Evolutionary conservation across 2,329 filamentous ascomycete species (phyloP).

Genomic region (Diaporthe australafricana): DNA sequence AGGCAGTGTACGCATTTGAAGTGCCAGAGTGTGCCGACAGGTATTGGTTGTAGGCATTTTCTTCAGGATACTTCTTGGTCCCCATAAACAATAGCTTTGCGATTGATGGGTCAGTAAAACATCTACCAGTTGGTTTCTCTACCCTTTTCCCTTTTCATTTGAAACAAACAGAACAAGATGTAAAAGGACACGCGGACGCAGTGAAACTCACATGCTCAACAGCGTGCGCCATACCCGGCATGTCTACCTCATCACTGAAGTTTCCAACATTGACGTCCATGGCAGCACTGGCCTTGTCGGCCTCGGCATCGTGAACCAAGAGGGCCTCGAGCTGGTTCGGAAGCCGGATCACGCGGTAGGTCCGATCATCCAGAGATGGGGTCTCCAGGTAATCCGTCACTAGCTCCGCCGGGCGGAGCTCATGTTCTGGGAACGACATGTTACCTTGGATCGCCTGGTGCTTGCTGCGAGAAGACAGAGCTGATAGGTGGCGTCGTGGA

Average conservation of each 20-base stretch:
- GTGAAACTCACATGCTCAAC: slow-evolving; percentile 79
- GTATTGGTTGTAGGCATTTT: slow-evolving; percentile 96
- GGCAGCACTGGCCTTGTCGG: slow-evolving; percentile 95
- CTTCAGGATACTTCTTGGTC: slow-evolving; percentile 95
- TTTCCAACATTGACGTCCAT: slow-evolving; percentile 97
- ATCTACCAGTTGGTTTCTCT: background rate
- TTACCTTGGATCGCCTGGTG: slow-evolving; percentile 43
- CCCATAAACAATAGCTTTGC: slow-evolving; percentile 91
- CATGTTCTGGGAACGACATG: slow-evolving; percentile 46
- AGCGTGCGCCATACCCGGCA: slow-evolving; percentile 95
- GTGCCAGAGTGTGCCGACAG: slow-evolving; percentile 89
- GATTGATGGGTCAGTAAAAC: slow-evolving; percentile 15
- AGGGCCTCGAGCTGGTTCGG: slow-evolving; percentile 90
- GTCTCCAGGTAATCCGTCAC: slow-evolving; percentile 82
- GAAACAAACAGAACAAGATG: no score
- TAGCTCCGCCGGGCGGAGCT: slow-evolving; percentile 49
- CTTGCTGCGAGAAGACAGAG: slow-evolving; percentile 29
- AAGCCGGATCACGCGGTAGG: slow-evolving; percentile 88
- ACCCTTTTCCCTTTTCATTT: no score
- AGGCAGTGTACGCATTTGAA: slow-evolving; percentile 94
- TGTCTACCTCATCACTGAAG: slow-evolving; percentile 90
- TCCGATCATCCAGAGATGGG: slow-evolving; percentile 85
- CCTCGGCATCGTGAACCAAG: slow-evolving; percentile 92
- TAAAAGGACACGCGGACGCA: background rate
- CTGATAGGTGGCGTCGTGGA: slow-evolving; percentile 14